Percentiles rank a stretch among this genome's conserved stretches.
These are phyloP conservation scores for Rugosomyces carneus DNA, from an alignment of 1,284 basidiomycete species.

Conservation along the genomic window DNA sequence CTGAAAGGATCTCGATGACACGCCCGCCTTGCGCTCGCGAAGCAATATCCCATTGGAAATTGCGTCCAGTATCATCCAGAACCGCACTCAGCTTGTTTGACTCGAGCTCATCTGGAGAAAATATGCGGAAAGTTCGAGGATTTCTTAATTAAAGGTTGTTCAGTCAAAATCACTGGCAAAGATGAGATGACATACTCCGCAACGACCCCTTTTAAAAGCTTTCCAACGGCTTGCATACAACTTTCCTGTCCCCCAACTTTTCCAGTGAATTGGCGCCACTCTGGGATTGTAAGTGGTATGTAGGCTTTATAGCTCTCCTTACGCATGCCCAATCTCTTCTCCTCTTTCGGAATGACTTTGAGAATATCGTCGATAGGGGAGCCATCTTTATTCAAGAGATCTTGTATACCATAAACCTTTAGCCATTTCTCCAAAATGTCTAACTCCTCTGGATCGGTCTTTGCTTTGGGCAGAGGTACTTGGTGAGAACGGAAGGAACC, in stretches of 20 bases:
- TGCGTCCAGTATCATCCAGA: slow-evolving; percentile 57
- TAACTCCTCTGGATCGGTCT: slow-evolving; percentile 60
- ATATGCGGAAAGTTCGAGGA: slow-evolving; percentile 74
- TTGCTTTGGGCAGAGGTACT: slow-evolving; percentile 74
- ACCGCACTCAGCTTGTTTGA: slow-evolving; percentile 86
- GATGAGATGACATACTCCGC: slow-evolving; percentile 34
- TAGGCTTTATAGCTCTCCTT: slow-evolving; percentile 65
- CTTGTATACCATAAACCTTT: slow-evolving; percentile 52
- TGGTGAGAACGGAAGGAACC: slow-evolving; percentile 75
- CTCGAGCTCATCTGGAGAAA: slow-evolving; percentile 88
- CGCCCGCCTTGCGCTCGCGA: slow-evolving; percentile 64
- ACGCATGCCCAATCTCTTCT: slow-evolving; percentile 59
- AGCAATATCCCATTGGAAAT: slow-evolving; percentile 80
- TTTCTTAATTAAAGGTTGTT: slow-evolving; percentile 40
- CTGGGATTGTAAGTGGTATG: slow-evolving; percentile 53
- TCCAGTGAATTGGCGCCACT: slow-evolving; percentile 55
- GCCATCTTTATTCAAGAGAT: slow-evolving; percentile 56
- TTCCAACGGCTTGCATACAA: slow-evolving; percentile 75
- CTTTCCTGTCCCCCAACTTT: slow-evolving; percentile 55
- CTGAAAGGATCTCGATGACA: slow-evolving; percentile 82
- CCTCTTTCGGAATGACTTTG: slow-evolving; percentile 47
- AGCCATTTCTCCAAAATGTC: slow-evolving; percentile 65
- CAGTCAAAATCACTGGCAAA: background rate
- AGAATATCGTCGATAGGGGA: slow-evolving; percentile 46
- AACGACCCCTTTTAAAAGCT: slow-evolving; percentile 54